A percentile compares a stretch with the other conserved stretches of the same genome.
phyloP scores from a whole-genome alignment of 2,329 filamentous ascomycete genomes.

The Aspergillus sergii region DNA sequence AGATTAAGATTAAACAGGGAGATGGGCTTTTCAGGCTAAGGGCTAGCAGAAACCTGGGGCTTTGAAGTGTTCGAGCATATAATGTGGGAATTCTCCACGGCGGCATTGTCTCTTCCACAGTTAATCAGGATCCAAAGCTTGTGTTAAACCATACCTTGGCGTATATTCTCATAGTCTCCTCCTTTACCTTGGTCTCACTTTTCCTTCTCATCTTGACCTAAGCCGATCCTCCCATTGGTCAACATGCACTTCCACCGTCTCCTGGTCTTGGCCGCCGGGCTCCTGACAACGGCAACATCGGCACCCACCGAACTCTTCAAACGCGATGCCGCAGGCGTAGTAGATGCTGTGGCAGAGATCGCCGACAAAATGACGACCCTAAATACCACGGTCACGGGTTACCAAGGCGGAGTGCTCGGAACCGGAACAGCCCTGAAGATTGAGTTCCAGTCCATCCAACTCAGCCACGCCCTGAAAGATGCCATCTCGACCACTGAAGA shows the following conservation, averaged over 20 bases:
- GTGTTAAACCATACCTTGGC: not conserved
- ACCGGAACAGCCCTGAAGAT: constrained; percentile 21
- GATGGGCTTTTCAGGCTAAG: not conserved
- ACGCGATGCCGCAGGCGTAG: constrained; percentile 19
- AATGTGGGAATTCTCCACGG: not conserved
- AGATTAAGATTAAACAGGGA: not conserved
- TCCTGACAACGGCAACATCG: constrained; percentile 13
- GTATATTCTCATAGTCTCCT: too few relatives aligned
- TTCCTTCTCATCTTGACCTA: too few relatives aligned
- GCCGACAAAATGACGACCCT: constrained; percentile 17
- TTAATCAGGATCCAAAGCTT: not conserved
- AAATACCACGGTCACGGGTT: constrained; percentile 20
- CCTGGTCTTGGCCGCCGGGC: constrained; percentile 7
- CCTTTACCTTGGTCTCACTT: not conserved
- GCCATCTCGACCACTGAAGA: constrained; percentile 11
- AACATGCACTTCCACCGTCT: constrained; percentile 7
- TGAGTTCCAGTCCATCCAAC: constrained; percentile 14
- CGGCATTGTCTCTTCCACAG: not conserved
- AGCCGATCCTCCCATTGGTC: not conserved
- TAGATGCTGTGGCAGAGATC: constrained; percentile 17
- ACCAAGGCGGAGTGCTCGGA: constrained; percentile 18
- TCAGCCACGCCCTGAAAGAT: constrained; percentile 14
- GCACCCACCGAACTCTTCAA: constrained; percentile 1
- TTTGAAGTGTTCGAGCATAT: not conserved
- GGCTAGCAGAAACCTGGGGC: not conserved